Evolutionary conservation across 176 grass and related monocot species (phyloP).

Genomic region (Cenchrus fungigraminus): DNA sequence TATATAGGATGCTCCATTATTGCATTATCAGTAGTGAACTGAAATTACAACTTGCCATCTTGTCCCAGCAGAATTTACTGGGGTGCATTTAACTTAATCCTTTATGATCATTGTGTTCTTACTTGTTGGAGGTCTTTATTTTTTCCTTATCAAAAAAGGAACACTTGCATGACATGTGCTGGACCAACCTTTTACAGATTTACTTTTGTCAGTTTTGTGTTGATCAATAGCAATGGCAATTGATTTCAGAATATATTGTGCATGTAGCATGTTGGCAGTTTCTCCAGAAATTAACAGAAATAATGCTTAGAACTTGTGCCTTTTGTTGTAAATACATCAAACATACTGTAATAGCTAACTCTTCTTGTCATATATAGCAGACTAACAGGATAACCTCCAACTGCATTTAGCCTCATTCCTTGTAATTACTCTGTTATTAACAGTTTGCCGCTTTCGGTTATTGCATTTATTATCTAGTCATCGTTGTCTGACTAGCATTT

Average conservation of each 20-base stretch:
- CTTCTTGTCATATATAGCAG: not conserved
- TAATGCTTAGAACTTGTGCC: not conserved
- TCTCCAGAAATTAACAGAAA: not conserved
- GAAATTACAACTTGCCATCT: not conserved
- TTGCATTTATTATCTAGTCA: not conserved
- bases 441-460: not conserved
- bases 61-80: not conserved
- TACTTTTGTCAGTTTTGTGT: too few species aligned
- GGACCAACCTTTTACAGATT: not conserved
- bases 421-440: not conserved
- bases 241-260: not conserved
- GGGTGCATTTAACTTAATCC: too few species aligned
- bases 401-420: not conserved
- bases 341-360: not conserved
- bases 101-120: too few species aligned
- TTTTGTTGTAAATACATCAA: not conserved
- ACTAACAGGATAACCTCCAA: not conserved
- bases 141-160: not conserved
- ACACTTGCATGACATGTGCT: not conserved
- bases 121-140: too few species aligned
- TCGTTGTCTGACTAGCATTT: not conserved
- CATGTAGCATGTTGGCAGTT: not conserved
- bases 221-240: not conserved
- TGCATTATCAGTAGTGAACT: too few species aligned
- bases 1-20: too few species aligned